phyloP scores from a whole-genome alignment of 345 rosid species.

The Pistacia integerrima region DNA sequence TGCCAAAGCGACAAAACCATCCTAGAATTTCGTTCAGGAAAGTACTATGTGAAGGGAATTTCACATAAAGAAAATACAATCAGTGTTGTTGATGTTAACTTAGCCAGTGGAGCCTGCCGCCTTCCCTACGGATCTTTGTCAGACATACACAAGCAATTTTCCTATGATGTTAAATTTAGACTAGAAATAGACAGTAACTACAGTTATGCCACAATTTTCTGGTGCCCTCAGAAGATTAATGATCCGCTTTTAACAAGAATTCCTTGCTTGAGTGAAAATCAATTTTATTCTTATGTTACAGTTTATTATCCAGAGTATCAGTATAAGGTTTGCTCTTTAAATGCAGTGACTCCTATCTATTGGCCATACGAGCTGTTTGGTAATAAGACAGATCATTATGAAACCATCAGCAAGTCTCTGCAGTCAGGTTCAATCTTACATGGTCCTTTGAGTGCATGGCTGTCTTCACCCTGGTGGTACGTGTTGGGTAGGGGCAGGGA shows the following conservation, averaged over 20 bases:
- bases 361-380: slow-evolving; percentile 23
- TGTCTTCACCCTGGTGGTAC: neutral
- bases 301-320: slow-evolving; percentile 20
- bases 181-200: too few relatives aligned
- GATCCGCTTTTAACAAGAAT: slow-evolving; percentile 21
- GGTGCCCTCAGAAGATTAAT: slow-evolving; percentile 21
- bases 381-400: slow-evolving; percentile 15
- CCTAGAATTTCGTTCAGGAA: too few relatives aligned
- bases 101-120: slow-evolving; percentile 32
- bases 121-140: slow-evolving; percentile 33
- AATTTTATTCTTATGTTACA: slow-evolving; percentile 30
- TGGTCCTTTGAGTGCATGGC: slow-evolving; percentile 42
- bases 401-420: slow-evolving; percentile 25
- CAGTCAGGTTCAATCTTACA: slow-evolving; percentile 41
- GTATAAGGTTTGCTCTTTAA: slow-evolving; percentile 26
- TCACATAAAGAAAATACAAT: neutral
- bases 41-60: too few relatives aligned
- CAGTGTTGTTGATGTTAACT: slow-evolving; percentile 32
- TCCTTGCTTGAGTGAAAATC: slow-evolving; percentile 34
- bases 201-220: slow-evolving; percentile 16
- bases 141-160: neutral
- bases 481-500: neutral
- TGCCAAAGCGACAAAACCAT: too few relatives aligned
- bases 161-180: too few relatives aligned
- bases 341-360: slow-evolving; percentile 31